These are phyloP conservation scores for Endocalyx cinctus DNA, from an alignment of 2,329 filamentous ascomycete genomes.

Conservation along the genomic window DNA sequence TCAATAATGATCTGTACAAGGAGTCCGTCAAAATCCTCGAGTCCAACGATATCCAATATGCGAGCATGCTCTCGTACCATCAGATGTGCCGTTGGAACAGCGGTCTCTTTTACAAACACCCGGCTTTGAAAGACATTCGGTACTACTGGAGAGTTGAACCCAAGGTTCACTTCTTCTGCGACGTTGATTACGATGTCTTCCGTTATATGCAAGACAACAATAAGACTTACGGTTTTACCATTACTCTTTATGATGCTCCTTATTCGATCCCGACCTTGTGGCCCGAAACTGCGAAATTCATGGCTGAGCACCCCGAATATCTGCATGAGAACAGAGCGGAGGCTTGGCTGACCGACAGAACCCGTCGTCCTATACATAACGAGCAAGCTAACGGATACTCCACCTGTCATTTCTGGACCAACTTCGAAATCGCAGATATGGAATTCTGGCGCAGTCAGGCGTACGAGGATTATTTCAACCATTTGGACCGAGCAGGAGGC, in stretches of 20 bases:
- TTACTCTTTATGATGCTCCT: constrained; percentile 91
- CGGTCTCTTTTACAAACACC: constrained; percentile 95
- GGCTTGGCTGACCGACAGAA: constrained; percentile 78
- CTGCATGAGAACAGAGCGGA: constrained; percentile 80
- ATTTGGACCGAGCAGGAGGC: constrained; percentile 86
- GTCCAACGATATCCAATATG: constrained; percentile 86
- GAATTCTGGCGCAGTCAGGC: constrained; percentile 84
- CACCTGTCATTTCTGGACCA: constrained; percentile 98
- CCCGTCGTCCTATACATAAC: constrained; percentile 74
- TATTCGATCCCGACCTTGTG: constrained; percentile 82
- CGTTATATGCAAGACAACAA: constrained; percentile 97
- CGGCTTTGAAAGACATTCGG: constrained; percentile 72
- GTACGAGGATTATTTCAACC: constrained; percentile 95
- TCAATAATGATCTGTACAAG: constrained; percentile 78
- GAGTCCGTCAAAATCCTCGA: constrained; percentile 80
- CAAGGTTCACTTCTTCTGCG: constrained; percentile 98
- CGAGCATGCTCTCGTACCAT: constrained; percentile 84
- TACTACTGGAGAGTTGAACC: constrained; percentile 99
- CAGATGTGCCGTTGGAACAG: constrained; percentile 99
- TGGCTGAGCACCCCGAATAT: constrained; percentile 78
- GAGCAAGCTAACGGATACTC: constrained; percentile 84
- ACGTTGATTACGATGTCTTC: constrained; percentile 97
- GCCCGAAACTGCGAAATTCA: constrained; percentile 92
- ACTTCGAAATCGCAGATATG: constrained; percentile 95
- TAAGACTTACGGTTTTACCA: constrained; percentile 98